Evolutionary conservation across 495 filamentous ascomycete genomes (phyloP).

Genomic region (Penicillium alfredii): DNA sequence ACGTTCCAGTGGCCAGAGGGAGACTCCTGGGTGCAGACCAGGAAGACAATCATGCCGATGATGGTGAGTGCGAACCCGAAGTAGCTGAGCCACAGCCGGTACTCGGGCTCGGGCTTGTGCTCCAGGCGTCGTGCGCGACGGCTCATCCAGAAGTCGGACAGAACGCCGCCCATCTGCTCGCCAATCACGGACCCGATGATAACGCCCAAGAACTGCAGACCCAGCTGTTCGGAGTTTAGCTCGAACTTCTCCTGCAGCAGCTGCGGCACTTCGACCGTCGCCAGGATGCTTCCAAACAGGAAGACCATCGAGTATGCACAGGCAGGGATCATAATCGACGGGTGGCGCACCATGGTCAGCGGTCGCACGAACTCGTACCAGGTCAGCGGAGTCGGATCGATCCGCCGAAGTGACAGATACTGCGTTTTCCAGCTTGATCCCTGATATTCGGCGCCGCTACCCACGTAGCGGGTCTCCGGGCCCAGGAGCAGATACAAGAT

Average conservation of each 20-base stretch:
- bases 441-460: constrained; percentile 13
- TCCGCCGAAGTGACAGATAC: constrained; percentile 40
- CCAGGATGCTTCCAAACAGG: constrained; percentile 39
- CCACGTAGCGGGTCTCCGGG: constrained; percentile 49
- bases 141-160: constrained; percentile 47
- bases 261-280: constrained; percentile 49
- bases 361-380: constrained; percentile 44
- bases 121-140: constrained; percentile 19
- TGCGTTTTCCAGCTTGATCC: constrained; percentile 28
- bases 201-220: constrained; percentile 46
- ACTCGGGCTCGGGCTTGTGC: constrained; percentile 34
- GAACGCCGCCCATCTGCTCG: constrained; percentile 46
- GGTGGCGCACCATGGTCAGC: constrained; percentile 32
- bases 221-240: constrained; percentile 48
- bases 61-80: constrained; percentile 42
- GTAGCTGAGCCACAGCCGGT: constrained; percentile 50
- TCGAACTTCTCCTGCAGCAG: constrained; percentile 44
- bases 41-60: constrained; percentile 47
- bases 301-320: constrained; percentile 50
- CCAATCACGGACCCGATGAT: constrained; percentile 51
- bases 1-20: constrained; percentile 40
- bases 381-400: constrained; percentile 45
- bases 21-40: constrained; percentile 37
- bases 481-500: constrained; percentile 50
- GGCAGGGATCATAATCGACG: constrained; percentile 42